Conservation (phyloP, 768 basidiomycete genomes). For the Ramaria rubella region DNA sequence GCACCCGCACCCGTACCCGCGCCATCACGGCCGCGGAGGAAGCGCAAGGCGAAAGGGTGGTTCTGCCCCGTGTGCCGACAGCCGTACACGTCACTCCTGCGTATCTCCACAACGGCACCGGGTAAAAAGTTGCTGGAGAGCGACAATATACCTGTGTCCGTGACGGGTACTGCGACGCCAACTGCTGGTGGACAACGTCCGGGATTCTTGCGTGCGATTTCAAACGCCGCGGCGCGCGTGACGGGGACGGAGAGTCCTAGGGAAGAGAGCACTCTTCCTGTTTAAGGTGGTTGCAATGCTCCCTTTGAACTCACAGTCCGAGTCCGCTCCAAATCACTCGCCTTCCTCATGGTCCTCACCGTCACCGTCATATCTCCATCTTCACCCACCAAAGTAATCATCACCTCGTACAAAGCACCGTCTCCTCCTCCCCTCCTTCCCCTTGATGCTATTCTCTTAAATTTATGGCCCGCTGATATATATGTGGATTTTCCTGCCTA, state of each 20-base stretch:
- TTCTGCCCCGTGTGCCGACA: slow-evolving; percentile 95
- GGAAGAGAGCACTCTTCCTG: too few species aligned
- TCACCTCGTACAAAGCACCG: too few species aligned
- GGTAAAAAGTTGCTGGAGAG: neutral
- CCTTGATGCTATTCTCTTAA: too few species aligned
- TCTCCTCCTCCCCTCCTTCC: too few species aligned
- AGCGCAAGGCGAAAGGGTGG: slow-evolving; percentile 95
- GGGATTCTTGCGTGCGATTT: neutral
- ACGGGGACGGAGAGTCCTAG: neutral
- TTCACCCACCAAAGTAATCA: too few species aligned
- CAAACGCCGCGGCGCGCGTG: neutral
- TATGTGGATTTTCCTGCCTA: too few species aligned
- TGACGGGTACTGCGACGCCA: neutral
- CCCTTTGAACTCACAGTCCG: too few species aligned
- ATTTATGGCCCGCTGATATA: too few species aligned
- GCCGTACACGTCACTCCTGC: slow-evolving; percentile 83
- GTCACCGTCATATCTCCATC: too few species aligned
- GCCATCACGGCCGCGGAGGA: slow-evolving; percentile 25
- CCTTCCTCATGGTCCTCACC: too few species aligned
- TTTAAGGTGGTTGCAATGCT: too few species aligned
- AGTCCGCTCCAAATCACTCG: too few species aligned
- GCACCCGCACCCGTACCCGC: slow-evolving; percentile 17
- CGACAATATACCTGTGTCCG: neutral
- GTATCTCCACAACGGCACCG: slow-evolving; percentile 69
- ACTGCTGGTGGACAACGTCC: neutral